Conservation (phyloP, 164 flowering plant genomes). For the Dillenia turbinata region DNA sequence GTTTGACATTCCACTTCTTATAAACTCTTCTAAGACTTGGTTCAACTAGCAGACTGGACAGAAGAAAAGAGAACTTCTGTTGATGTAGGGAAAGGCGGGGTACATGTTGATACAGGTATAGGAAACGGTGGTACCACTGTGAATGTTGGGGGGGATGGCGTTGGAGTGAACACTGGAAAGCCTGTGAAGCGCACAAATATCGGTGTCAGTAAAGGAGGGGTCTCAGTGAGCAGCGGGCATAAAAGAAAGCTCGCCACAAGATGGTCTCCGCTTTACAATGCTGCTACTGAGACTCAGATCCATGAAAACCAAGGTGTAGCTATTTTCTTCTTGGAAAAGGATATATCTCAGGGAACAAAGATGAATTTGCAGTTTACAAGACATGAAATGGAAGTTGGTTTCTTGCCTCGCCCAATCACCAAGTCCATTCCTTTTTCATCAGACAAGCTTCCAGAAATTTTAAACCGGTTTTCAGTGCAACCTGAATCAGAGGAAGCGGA, state of each 20-base stretch:
- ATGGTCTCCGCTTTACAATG: no score
- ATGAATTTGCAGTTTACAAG: constrained; percentile 31
- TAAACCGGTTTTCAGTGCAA: constrained; percentile 24
- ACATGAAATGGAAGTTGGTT: constrained; percentile 18
- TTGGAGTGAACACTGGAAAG: constrained; percentile 29
- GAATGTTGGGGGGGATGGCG: constrained; percentile 42
- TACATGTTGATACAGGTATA: constrained; percentile 20
- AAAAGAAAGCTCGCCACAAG: no score
- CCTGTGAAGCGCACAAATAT: no score
- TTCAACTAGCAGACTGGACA: constrained; percentile 19
- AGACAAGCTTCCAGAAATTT: constrained; percentile 19
- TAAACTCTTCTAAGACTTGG: not conserved
- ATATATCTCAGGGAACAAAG: constrained; percentile 20
- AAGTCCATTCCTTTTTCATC: constrained; percentile 36
- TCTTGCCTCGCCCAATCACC: constrained; percentile 33
- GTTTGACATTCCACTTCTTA: not conserved
- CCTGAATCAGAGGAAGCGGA: constrained; percentile 35
- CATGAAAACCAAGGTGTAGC: constrained; percentile 30
- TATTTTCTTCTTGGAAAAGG: constrained; percentile 45
- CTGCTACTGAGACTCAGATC: constrained; percentile 35
- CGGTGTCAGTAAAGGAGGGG: no score
- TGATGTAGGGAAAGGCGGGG: constrained; percentile 25
- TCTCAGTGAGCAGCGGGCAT: not conserved
- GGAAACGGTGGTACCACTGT: constrained; percentile 20
- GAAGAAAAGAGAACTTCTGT: constrained; percentile 32